These are phyloP conservation scores for Aegilops bicornis DNA, from an alignment of 176 grass and related monocot species.

Conservation along the genomic window DNA sequence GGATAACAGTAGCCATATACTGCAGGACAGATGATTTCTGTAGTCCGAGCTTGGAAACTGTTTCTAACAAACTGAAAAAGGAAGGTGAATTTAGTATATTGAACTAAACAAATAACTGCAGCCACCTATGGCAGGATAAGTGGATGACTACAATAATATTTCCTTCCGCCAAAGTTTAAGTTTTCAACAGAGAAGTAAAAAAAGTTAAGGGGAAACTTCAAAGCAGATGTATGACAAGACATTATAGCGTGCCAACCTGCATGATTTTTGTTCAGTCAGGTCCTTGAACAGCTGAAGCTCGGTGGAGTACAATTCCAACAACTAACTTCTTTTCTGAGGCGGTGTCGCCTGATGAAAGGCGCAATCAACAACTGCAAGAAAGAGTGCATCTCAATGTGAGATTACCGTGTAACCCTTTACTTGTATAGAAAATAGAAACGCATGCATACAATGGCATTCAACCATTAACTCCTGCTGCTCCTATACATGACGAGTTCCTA, in stretches of 20 bases:
- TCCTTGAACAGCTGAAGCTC: slow-evolving; percentile 93
- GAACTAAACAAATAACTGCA: too few relatives aligned
- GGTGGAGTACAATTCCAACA: slow-evolving; percentile 56
- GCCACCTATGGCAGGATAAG: neutral
- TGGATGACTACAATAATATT: neutral
- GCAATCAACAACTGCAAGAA: slow-evolving; percentile 69
- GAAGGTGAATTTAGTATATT: too few relatives aligned
- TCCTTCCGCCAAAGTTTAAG: neutral
- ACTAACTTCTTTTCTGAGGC: slow-evolving; percentile 48
- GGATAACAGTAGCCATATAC: too few relatives aligned
- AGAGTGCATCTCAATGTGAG: slow-evolving; percentile 15
- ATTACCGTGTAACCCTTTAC: neutral
- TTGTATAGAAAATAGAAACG: slow-evolving; percentile 6
- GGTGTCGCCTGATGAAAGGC: slow-evolving; percentile 57
- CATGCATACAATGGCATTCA: neutral
- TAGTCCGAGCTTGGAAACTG: too few relatives aligned
- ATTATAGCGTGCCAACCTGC: slow-evolving; percentile 38
- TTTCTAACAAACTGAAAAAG: too few relatives aligned
- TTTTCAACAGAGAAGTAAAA: neutral
- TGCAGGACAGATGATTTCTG: too few relatives aligned
- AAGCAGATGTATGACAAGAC: neutral
- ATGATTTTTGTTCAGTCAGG: slow-evolving; percentile 61
- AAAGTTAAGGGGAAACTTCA: neutral
- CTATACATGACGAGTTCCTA: neutral
- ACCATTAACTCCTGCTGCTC: neutral